A percentile compares a stretch with the other conserved stretches of the same genome.
Conservation (phyloP, 805 yeast species). For the Cyberlindnera xylosilytica region DNA sequence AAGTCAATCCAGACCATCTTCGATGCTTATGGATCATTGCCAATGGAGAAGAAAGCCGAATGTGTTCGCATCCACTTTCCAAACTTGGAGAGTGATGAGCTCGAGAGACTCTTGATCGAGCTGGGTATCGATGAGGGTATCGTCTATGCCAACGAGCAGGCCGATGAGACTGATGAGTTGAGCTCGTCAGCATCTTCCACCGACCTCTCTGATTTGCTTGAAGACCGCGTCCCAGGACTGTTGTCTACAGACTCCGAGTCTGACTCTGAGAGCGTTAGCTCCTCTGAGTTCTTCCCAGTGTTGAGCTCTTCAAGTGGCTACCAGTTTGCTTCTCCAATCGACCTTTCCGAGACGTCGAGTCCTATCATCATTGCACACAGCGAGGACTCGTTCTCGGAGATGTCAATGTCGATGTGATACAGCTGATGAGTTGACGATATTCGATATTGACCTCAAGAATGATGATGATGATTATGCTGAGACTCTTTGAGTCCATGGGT, state of each 20-base stretch:
- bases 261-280: slow-evolving; percentile 1
- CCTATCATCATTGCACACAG: slow-evolving; percentile 14
- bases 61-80: slow-evolving; percentile 65
- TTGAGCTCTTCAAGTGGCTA: slow-evolving; percentile 14
- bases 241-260: slow-evolving; percentile 18
- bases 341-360: slow-evolving; percentile 3
- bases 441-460: too few relatives aligned
- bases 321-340: slow-evolving; percentile 13
- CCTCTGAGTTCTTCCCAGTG: slow-evolving; percentile 14
- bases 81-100: slow-evolving; percentile 57
- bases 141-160: slow-evolving; percentile 37
- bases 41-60: slow-evolving; percentile 45
- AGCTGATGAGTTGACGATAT: too few relatives aligned
- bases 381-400: slow-evolving; percentile 5
- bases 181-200: slow-evolving; percentile 3
- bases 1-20: slow-evolving; percentile 42
- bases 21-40: slow-evolving; percentile 61
- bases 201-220: slow-evolving; percentile 11
- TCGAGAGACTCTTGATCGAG: slow-evolving; percentile 56
- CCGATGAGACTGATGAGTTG: slow-evolving; percentile 5
- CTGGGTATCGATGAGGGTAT: slow-evolving; percentile 57
- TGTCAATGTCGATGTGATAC: neutral
- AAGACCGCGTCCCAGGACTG: slow-evolving; percentile 23
- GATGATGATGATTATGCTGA: too few relatives aligned
- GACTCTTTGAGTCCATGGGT: too few relatives aligned